Conservation (phyloP, 176 grass and related monocot genomes). For the Cenchrus americanus region DNA sequence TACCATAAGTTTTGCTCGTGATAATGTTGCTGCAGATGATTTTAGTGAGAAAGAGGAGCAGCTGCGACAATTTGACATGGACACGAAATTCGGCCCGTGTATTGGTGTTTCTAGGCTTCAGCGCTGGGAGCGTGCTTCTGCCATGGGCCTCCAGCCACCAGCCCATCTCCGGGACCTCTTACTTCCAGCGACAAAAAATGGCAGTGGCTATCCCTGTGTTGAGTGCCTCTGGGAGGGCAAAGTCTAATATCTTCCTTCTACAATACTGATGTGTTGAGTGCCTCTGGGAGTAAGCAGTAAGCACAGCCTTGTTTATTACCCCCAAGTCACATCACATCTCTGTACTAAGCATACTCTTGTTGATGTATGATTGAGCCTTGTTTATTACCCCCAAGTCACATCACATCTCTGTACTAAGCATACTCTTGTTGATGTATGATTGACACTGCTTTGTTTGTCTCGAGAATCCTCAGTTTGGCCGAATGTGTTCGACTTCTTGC, state of each 20-base stretch:
- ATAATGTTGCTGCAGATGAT: constrained; percentile 38
- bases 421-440: not conserved
- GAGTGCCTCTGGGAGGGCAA: constrained; percentile 75
- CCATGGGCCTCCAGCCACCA: constrained; percentile 66
- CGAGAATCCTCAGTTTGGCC: not conserved
- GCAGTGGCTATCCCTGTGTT: not conserved
- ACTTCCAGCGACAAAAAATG: not conserved
- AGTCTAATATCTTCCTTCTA: constrained; percentile 29
- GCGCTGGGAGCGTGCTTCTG: constrained; percentile 67
- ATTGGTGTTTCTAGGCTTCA: constrained; percentile 59
- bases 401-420: no score
- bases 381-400: not conserved
- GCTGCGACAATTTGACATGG: constrained; percentile 57
- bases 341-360: not conserved
- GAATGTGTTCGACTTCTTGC: not conserved
- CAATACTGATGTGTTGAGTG: constrained; percentile 34
- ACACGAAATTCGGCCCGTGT: constrained; percentile 68
- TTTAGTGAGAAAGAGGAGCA: constrained; percentile 60
- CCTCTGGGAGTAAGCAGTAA: constrained; percentile 51
- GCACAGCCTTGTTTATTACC: not conserved
- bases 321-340: no score
- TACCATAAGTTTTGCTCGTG: not conserved
- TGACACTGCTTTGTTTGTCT: not conserved
- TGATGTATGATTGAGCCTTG: not conserved
- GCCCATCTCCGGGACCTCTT: constrained; percentile 49